Conservation (phyloP, 768 basidiomycete species). For the Pulveroboletus sp. region DNA sequence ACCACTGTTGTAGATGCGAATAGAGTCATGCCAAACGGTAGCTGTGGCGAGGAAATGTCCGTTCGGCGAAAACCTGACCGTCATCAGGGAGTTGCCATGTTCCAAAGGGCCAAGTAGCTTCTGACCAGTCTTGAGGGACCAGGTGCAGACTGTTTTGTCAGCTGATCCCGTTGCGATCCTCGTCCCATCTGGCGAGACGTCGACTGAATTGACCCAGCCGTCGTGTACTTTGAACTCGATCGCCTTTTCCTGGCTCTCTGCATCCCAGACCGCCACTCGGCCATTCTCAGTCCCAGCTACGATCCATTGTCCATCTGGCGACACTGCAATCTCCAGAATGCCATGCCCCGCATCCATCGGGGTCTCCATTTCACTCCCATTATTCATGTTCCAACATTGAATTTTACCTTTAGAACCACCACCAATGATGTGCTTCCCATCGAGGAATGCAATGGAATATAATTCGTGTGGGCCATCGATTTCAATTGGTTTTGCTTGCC, state of each 20-base stretch:
- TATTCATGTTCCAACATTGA: no score
- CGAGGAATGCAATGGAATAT: neutral
- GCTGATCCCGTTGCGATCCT: neutral
- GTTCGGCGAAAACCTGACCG: conserved; percentile 8
- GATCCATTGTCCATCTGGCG: neutral
- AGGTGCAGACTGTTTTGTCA: neutral
- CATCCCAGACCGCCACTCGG: neutral
- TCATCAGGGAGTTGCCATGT: neutral
- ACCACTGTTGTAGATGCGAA: conserved; percentile 4
- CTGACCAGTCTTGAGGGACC: conserved; percentile 1
- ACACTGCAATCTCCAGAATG: no score
- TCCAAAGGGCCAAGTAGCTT: neutral
- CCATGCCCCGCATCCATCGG: no score
- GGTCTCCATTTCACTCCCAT: no score
- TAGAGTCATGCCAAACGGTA: neutral
- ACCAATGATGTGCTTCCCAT: neutral
- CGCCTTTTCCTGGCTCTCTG: neutral
- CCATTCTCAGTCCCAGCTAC: neutral
- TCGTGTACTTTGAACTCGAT: neutral
- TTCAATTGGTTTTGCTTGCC: no score
- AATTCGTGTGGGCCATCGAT: neutral
- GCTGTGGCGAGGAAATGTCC: conserved; percentile 3
- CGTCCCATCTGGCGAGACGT: neutral
- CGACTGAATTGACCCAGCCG: neutral
- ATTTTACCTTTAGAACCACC: neutral